Conservation (phyloP, 2,329 filamentous ascomycete species). For the Cadophora gregata region DNA sequence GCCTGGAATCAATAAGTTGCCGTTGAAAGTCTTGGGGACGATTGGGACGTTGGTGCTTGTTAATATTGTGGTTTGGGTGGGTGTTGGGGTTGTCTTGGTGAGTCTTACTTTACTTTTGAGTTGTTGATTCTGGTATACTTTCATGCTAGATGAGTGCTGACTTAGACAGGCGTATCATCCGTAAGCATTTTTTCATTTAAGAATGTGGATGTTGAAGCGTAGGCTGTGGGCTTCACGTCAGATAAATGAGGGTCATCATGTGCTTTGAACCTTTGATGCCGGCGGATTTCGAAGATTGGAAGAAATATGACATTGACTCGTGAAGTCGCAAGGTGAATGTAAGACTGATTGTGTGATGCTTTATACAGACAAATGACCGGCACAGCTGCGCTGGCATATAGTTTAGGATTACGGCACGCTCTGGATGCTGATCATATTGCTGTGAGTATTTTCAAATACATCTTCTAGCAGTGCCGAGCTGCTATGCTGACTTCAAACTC, state of each 20-base stretch:
- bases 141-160: neutral
- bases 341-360: neutral
- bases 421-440: constrained; percentile 91
- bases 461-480: neutral
- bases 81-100: constrained; percentile 12
- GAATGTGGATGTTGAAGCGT: neutral
- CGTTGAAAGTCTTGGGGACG: constrained; percentile 11
- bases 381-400: constrained; percentile 84
- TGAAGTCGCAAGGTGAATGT: neutral
- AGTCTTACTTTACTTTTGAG: neutral
- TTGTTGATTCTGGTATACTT: neutral
- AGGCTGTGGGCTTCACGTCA: neutral
- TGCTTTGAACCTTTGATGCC: neutral
- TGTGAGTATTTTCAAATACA: constrained; percentile 47
- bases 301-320: too few relatives aligned
- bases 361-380: constrained; percentile 61
- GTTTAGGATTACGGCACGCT: constrained; percentile 90
- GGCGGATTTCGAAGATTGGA: neutral
- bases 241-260: neutral
- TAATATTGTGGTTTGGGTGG: constrained; percentile 15
- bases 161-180: constrained; percentile 13
- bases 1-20: constrained; percentile 13
- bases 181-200: neutral
- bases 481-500: neutral
- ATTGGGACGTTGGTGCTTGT: constrained; percentile 13